Evolutionary conservation across 2,329 filamentous ascomycete genomes (phyloP).

Genomic region (Phaeosphaeriaceae sp.): DNA sequence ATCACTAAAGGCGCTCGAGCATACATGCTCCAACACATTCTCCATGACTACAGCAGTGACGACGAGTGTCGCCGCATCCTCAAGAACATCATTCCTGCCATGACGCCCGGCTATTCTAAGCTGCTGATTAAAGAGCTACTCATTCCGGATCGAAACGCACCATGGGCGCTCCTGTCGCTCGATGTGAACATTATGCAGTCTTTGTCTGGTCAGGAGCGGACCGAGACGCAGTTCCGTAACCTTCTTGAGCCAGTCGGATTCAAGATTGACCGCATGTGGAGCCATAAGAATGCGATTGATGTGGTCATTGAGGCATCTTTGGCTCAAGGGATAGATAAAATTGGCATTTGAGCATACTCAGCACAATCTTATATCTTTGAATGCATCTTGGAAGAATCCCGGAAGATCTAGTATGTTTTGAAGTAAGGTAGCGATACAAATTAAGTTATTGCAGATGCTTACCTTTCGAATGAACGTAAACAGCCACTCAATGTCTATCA

Average conservation of each 20-base stretch:
- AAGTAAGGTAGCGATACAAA: too few relatives aligned
- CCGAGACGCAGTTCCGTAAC: slow-evolving; percentile 7
- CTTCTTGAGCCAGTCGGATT: slow-evolving; percentile 9
- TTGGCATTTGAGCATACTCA: too few relatives aligned
- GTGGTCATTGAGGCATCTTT: slow-evolving; percentile 10
- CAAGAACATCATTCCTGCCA: slow-evolving; percentile 12
- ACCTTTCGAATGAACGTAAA: too few relatives aligned
- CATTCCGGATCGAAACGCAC: slow-evolving; percentile 10
- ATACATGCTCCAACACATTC: slow-evolving; percentile 13
- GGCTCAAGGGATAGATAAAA: too few relatives aligned
- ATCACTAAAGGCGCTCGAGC: slow-evolving; percentile 7
- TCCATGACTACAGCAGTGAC: slow-evolving; percentile 10
- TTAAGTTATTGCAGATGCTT: too few relatives aligned
- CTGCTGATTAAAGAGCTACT: slow-evolving; percentile 14
- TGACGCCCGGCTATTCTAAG: slow-evolving; percentile 16
- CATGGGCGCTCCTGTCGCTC: slow-evolving; percentile 12
- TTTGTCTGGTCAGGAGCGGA: slow-evolving; percentile 8
- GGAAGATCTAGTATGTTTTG: too few relatives aligned
- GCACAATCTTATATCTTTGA: too few relatives aligned
- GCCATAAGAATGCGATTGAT: slow-evolving; percentile 7
- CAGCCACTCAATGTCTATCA: too few relatives aligned
- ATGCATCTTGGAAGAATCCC: too few relatives aligned
- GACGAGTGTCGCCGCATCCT: slow-evolving; percentile 11
- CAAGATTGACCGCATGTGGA: slow-evolving; percentile 9
- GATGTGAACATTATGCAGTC: slow-evolving; percentile 15